A percentile compares a stretch with the other conserved stretches of the same genome.
phyloP scores from a whole-genome alignment of 2,329 filamentous ascomycete genomes.

The Sclerotinia trifoliorum region DNA sequence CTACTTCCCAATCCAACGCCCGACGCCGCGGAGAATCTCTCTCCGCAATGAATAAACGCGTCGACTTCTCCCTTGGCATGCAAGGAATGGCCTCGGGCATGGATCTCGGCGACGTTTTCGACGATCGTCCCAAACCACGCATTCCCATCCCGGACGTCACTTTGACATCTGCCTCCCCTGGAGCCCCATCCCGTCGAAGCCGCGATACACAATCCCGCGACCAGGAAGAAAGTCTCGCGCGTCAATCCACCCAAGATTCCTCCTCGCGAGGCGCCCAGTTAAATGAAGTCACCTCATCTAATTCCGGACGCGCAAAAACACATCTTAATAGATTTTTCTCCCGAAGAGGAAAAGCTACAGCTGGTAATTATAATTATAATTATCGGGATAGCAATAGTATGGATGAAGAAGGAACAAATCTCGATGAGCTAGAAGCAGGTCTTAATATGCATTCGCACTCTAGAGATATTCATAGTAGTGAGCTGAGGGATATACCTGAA shows the following conservation, averaged over 20 bases:
- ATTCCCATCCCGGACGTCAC: conserved; percentile 37
- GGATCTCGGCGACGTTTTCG: conserved; percentile 63
- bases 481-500: conserved; percentile 44
- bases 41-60: conserved; percentile 57
- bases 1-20: conserved; percentile 36
- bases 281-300: conserved; percentile 38
- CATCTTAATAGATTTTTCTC: conserved; percentile 61
- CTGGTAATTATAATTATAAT: too few relatives aligned
- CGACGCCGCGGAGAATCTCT: conserved; percentile 57
- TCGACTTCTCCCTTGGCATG: conserved; percentile 72
- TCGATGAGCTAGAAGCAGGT: conserved; percentile 38
- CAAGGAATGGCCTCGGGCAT: conserved; percentile 56
- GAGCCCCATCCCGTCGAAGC: conserved; percentile 5
- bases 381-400: background rate
- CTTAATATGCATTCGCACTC: conserved; percentile 22
- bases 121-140: conserved; percentile 45
- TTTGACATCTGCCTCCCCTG: conserved; percentile 39
- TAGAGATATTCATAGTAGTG: conserved; percentile 41
- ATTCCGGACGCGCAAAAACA: conserved; percentile 40
- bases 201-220: background rate
- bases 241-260: conserved; percentile 29
- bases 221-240: conserved; percentile 27
- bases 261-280: conserved; percentile 21
- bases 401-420: conserved; percentile 30
- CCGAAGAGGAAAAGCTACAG: conserved; percentile 41